phyloP scores from a whole-genome alignment of 1,139 yeast genomes.

The Yamadazyma aaseri region DNA sequence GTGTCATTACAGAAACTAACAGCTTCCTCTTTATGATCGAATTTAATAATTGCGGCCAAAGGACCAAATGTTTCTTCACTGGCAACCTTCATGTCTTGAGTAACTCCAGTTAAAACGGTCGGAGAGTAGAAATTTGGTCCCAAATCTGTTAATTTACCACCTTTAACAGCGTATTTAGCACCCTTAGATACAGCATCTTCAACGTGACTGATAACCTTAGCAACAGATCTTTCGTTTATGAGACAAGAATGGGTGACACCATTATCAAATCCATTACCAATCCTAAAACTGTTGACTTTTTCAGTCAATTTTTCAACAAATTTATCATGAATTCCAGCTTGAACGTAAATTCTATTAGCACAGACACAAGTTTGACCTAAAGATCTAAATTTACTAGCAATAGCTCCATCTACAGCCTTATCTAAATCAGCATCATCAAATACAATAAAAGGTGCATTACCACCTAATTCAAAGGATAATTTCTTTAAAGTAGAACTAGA shows the following conservation, averaged over 20 bases:
- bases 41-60: constrained; percentile 41
- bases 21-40: constrained; percentile 41
- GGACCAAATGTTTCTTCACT: constrained; percentile 51
- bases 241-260: constrained; percentile 48
- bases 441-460: constrained; percentile 89
- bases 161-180: constrained; percentile 39
- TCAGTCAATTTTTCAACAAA: constrained; percentile 36
- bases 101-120: constrained; percentile 39
- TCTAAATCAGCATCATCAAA: constrained; percentile 82
- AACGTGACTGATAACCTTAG: constrained; percentile 40
- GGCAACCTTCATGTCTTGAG: constrained; percentile 38
- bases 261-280: constrained; percentile 44
- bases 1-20: constrained; percentile 38
- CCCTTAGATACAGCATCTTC: constrained; percentile 44
- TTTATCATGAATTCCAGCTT: constrained; percentile 64
- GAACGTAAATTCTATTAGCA: constrained; percentile 79
- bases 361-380: constrained; percentile 93
- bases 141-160: constrained; percentile 38
- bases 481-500: constrained; percentile 78
- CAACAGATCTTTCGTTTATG: constrained; percentile 39
- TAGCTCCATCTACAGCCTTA: constrained; percentile 72
- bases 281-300: constrained; percentile 32
- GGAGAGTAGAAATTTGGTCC: constrained; percentile 43
- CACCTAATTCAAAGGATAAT: constrained; percentile 85
- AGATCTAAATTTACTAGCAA: constrained; percentile 59